Percentiles rank a stretch among this genome's conserved stretches.
phyloP scores from a whole-genome alignment of 768 basidiomycete species.

The Psilocybe tampanensis region DNA sequence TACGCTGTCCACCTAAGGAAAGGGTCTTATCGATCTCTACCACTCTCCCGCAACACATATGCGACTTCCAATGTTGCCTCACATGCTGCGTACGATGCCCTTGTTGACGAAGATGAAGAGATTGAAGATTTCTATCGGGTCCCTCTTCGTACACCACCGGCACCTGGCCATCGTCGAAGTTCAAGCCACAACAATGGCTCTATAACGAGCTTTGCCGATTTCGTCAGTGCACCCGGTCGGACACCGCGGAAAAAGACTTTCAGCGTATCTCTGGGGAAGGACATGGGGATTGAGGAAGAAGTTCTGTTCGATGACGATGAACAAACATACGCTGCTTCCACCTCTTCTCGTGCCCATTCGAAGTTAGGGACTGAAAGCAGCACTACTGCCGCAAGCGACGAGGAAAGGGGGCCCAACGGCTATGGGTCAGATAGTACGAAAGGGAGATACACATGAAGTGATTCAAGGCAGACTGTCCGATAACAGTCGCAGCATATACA shows the following conservation, averaged over 20 bases:
- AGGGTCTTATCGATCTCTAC: slow-evolving; percentile 86
- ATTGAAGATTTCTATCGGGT: slow-evolving; percentile 71
- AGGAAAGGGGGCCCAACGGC: slow-evolving; percentile 32
- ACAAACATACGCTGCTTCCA: slow-evolving; percentile 41
- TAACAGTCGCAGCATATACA: background rate
- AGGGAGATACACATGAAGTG: slow-evolving; percentile 12
- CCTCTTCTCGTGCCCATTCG: slow-evolving; percentile 43
- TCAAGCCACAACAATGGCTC: slow-evolving; percentile 31
- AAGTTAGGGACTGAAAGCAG: slow-evolving; percentile 46
- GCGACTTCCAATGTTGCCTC: slow-evolving; percentile 29
- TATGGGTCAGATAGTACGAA: slow-evolving; percentile 13
- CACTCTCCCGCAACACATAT: slow-evolving; percentile 49
- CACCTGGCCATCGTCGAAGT: slow-evolving; percentile 37
- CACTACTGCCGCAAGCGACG: slow-evolving; percentile 39
- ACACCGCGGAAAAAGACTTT: slow-evolving; percentile 29
- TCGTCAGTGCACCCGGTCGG: slow-evolving; percentile 57
- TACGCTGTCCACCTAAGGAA: slow-evolving; percentile 91
- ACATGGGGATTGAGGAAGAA: slow-evolving; percentile 45
- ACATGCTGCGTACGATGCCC: slow-evolving; percentile 39
- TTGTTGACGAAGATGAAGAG: slow-evolving; percentile 60
- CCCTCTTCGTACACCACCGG: slow-evolving; percentile 51
- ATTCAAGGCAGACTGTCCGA: background rate
- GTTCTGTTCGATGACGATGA: slow-evolving; percentile 69
- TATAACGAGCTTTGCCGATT: slow-evolving; percentile 62
- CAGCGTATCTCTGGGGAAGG: slow-evolving; percentile 26